Base-by-base conservation (phyloP, 2,329 filamentous ascomycete genomes). In the Zasmidium citrigriseum region DNA sequence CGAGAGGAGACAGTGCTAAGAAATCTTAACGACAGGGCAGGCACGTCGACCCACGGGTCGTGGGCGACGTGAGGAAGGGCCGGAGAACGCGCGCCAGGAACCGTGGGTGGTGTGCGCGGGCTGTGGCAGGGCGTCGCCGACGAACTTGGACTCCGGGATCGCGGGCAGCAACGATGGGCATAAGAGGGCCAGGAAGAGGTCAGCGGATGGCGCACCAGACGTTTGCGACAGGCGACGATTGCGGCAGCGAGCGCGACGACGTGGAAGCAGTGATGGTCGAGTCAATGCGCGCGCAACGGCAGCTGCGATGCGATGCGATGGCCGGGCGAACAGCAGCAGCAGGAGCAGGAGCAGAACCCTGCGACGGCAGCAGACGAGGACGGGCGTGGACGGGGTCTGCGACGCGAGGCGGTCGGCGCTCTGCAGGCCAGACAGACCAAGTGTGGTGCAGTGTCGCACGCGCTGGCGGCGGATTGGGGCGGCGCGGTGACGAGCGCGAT, bases 41-140 rank as follows among this genome's bases (percentile, higher is more conserved):
- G 52, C 27, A 55, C 55, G 55, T 49, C 45, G 34, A 54, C 53
- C 53, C 59, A 62, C 56, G 57, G 47, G 24, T 46, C 20, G 57
- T 59, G 57, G 57, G 52, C 57, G 52, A 55, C 47, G 52, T 27
- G 57, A 24, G 46, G 46, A 46, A 24, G 46, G 38, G 38, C 29
- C 46, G 49, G 48, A 45, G 55, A 38, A 14, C 44, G 52, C 52
- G 23, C 27, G 20, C 53, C 52, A 44, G 24, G 27, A 44, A 46
- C n/a, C 41, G 29, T 25, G 45, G 25, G n/a, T 14, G 27, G 22
- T 29, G 46, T 34, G 46, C 22, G 44, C 27, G 45, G 23, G 38
- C 38, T 47, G 24, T 20, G 38, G 22, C 41, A 47, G 47, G 10
- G 12, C 24, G 27, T 48, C 12, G 52, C 46, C 44, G 51, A 38